These are phyloP conservation scores for Alternaria tenuissima DNA, from an alignment of 2,329 filamentous ascomycete species.

Conservation along the genomic window DNA sequence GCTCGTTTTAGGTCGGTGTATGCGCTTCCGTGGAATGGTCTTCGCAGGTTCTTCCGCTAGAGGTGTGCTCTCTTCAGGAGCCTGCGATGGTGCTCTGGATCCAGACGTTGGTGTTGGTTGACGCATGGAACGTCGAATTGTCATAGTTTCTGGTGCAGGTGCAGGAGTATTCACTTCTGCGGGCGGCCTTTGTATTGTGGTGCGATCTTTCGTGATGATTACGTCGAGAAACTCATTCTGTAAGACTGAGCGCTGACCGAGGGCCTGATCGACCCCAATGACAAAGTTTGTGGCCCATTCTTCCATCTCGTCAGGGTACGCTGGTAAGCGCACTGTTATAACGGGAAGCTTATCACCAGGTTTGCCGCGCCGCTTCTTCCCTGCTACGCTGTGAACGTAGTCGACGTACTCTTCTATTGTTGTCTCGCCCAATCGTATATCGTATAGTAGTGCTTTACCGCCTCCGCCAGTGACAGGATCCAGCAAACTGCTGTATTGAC, in stretches of 20 bases:
- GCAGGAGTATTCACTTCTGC: conserved; percentile 47
- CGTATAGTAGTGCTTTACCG: conserved; percentile 79
- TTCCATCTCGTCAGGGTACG: conserved; percentile 52
- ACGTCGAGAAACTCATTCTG: conserved; percentile 93
- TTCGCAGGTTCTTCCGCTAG: conserved; percentile 33
- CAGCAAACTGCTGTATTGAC: conserved; percentile 78
- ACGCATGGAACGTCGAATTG: conserved; percentile 23
- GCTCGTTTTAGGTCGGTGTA: conserved; percentile 48
- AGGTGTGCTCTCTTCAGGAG: conserved; percentile 22
- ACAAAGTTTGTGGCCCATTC: conserved; percentile 77
- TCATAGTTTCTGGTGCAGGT: conserved; percentile 21
- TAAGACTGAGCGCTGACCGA: conserved; percentile 84
- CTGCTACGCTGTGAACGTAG: conserved; percentile 77
- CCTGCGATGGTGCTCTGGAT: conserved; percentile 28
- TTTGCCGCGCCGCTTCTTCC: conserved; percentile 74
- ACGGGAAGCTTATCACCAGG: conserved; percentile 74
- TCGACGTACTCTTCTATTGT: conserved; percentile 77
- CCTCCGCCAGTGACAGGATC: conserved; percentile 78
- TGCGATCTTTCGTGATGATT: conserved; percentile 82
- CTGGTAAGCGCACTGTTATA: conserved; percentile 77
- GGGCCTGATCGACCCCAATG: conserved; percentile 71
- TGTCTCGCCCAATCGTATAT: conserved; percentile 69
- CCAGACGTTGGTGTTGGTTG: conserved; percentile 27
- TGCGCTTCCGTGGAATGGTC: conserved; percentile 41
- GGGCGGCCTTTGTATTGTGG: conserved; percentile 73